Evolutionary conservation across 169 alveolate species (phyloP), one percentile per base, ranked within the genome.

Genomic region (Plasmodium knowlesi): DNA sequence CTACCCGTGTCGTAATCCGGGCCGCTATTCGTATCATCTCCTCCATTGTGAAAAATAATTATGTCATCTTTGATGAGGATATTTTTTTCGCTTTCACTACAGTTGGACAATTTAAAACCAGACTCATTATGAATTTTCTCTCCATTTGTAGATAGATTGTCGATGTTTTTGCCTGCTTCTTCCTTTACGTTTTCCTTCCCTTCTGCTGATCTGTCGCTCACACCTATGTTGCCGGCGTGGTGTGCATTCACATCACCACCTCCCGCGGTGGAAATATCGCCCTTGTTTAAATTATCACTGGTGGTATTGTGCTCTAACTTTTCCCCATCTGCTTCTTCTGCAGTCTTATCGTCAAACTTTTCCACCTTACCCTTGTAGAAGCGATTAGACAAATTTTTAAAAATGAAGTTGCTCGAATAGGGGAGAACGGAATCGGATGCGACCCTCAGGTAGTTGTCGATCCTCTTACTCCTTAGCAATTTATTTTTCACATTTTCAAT

Each of bases 381-480:
- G 10, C 57, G 74, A 85, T 28, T 85, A 4, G 93, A 85, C 16
- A 85, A 19, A 54, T 85, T 85, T 28, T 57, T 85, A 3, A 85
- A 50, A 39, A 85, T 73, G 43, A 85, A 85, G 43, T 85, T 85
- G 43, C 25, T 53, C n/a, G 93, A 74, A 43, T 85, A 85, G 12
- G 93, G 93, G 10, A 85, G 70, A 39, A 85, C 86, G 14, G 93
- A 85, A 85, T 85, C 93, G 0, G 93, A 85, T 54, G 93, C 84
- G 30, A 85, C 93, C 54, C 93, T 85, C 16, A 85, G 43, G 22
- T 85, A 85, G 61, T 85, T 74, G 19, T 85, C 93, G 16, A 85
- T 85, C 30, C 9, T 85, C 61, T 85, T 85, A 76, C 34, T 85
- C 53, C 54, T 85, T 30, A 85, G 54, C 28, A 85, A 6, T 41